A percentile compares a stretch with the other conserved stretches of the same genome.
Conservation (phyloP, 2,329 filamentous ascomycete genomes). For the Neocucurbitaria cava region DNA sequence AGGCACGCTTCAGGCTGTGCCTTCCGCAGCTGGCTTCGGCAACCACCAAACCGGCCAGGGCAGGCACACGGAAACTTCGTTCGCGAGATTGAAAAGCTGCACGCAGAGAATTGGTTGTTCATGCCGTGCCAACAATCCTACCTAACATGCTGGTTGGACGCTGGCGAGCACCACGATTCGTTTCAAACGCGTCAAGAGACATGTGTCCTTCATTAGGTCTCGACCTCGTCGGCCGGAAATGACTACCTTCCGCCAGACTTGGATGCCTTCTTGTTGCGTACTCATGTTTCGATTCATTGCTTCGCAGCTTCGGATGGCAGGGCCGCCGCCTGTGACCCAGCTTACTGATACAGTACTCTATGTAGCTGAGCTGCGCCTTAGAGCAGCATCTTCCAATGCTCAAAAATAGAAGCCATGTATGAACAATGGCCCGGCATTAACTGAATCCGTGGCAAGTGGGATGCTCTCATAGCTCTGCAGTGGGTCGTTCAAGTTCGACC, state of each 20-base stretch:
- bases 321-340: too few relatives aligned
- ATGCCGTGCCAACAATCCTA: conserved; percentile 4
- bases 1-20: conserved; percentile 35
- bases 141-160: conserved; percentile 3
- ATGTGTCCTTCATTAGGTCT: conserved; percentile 14
- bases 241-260: not conserved
- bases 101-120: conserved; percentile 3
- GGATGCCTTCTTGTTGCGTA: not conserved
- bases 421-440: not conserved
- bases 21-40: conserved; percentile 20
- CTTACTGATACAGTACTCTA: too few relatives aligned
- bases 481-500: not conserved
- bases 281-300: conserved; percentile 2
- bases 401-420: not conserved
- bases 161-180: conserved; percentile 8
- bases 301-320: not conserved
- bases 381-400: not conserved
- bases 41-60: conserved; percentile 20
- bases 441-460: not conserved
- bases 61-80: conserved; percentile 23
- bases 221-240: not conserved
- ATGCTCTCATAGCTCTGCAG: not conserved
- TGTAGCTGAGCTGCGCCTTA: not conserved
- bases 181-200: conserved; percentile 16
- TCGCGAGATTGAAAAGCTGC: conserved; percentile 30